A percentile compares a stretch with the other conserved stretches of the same genome.
These are phyloP conservation scores for Radiomyces spectabilis DNA, from an alignment of 192 early-diverging fungal genomes.

Conservation along the genomic window DNA sequence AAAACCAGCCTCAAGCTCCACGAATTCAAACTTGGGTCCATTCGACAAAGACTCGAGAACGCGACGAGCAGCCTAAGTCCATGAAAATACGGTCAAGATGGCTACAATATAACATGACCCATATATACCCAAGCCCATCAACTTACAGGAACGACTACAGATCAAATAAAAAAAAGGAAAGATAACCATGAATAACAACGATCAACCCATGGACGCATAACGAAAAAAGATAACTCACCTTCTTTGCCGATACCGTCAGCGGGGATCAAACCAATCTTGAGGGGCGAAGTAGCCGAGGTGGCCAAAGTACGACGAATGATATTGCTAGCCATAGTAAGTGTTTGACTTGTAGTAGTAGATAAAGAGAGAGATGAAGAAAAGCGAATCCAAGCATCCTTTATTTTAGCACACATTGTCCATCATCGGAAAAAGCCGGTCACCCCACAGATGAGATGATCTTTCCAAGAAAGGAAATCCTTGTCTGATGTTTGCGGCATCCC, in stretches of 20 bases:
- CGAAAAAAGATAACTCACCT: slow-evolving; percentile 45
- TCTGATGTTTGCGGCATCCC: too few relatives aligned
- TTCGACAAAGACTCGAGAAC: slow-evolving; percentile 74
- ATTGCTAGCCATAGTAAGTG: slow-evolving; percentile 26
- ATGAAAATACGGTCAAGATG: not conserved
- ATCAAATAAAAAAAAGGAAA: not conserved
- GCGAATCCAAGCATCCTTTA: too few relatives aligned
- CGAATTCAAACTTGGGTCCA: slow-evolving; percentile 66
- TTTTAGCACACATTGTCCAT: too few relatives aligned
- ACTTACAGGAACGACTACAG: slow-evolving; percentile 19
- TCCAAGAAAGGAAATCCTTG: too few relatives aligned
- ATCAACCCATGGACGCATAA: not conserved
- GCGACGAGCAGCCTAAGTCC: slow-evolving; percentile 69
- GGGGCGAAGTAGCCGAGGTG: slow-evolving; percentile 26
- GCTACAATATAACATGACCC: not conserved
- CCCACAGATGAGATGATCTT: too few relatives aligned
- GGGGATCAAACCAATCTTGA: slow-evolving; percentile 90
- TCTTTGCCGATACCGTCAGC: slow-evolving; percentile 96
- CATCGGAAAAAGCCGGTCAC: too few relatives aligned
- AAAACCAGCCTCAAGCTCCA: slow-evolving; percentile 89
- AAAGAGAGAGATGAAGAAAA: too few relatives aligned
- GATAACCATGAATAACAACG: not conserved
- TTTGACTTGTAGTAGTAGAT: too few relatives aligned
- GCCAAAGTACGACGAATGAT: slow-evolving; percentile 28
- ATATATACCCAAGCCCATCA: not conserved